Percentiles rank a stretch among this genome's conserved stretches.
Conservation (phyloP, 306 rosid genomes). For the Pueraria montana region DNA sequence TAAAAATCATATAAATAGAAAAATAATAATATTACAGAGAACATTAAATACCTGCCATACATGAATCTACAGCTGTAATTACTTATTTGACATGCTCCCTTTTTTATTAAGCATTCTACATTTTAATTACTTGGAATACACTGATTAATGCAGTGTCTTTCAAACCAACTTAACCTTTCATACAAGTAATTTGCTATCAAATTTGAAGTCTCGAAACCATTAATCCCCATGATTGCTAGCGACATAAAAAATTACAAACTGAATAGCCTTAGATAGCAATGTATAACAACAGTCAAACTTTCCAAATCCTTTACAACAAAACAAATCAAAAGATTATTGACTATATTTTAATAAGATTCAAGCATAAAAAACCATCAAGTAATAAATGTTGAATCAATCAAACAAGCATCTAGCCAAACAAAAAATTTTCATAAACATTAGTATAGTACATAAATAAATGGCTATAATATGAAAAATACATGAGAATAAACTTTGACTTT, state of each 20-base stretch:
- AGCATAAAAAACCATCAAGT: not conserved
- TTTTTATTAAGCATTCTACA: slow-evolving; percentile 5
- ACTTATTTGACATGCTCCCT: not conserved
- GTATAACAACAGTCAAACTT: not conserved
- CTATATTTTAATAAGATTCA: slow-evolving; percentile 18
- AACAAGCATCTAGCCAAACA: slow-evolving; percentile 23
- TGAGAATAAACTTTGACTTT: not conserved
- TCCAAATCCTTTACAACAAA: not conserved
- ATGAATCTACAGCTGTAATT: not conserved
- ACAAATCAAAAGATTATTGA: slow-evolving; percentile 8
- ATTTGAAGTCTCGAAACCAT: slow-evolving; percentile 16
- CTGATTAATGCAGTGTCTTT: not conserved
- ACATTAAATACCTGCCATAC: not conserved
- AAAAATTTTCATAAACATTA: not conserved
- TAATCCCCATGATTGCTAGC: not conserved
- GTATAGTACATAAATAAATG: slow-evolving; percentile 2
- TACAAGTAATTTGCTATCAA: not conserved
- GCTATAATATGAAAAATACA: not conserved
- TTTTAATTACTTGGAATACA: slow-evolving; percentile 6
- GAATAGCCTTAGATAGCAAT: not conserved
- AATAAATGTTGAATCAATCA: not conserved
- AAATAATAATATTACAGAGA: not conserved
- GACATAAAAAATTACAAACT: not conserved
- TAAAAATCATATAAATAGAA: not conserved
- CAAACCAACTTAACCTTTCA: not conserved